Conservation (phyloP, 2,329 filamentous ascomycete genomes). For the Kalmusia sp. region DNA sequence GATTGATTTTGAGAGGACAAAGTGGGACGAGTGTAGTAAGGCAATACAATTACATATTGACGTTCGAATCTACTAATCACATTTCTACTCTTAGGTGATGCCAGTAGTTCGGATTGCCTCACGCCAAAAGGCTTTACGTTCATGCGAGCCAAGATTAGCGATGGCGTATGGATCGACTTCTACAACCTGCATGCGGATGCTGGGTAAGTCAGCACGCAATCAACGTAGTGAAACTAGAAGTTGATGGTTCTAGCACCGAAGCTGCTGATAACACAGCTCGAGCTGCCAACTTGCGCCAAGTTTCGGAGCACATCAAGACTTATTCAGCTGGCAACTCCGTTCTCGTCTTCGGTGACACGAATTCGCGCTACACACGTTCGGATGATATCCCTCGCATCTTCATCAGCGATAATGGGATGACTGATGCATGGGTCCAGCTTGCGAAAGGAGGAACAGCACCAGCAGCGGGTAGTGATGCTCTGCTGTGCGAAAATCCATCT, state of each 20-base stretch:
- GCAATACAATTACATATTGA: background rate
- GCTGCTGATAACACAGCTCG: conserved; percentile 62
- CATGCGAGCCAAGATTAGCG: conserved; percentile 64
- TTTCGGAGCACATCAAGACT: conserved; percentile 63
- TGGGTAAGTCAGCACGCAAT: conserved; percentile 52
- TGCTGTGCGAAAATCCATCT: conserved; percentile 65
- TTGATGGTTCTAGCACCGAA: conserved; percentile 46
- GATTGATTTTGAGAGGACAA: conserved; percentile 62
- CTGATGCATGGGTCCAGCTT: conserved; percentile 67
- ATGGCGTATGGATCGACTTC: conserved; percentile 65
- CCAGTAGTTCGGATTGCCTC: conserved; percentile 65
- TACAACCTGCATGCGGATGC: conserved; percentile 75
- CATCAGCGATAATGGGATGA: conserved; percentile 59
- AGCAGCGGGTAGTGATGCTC: background rate
- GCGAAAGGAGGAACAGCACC: conserved; percentile 21
- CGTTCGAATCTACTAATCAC: background rate
- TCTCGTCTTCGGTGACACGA: conserved; percentile 70
- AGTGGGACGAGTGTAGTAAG: conserved; percentile 65
- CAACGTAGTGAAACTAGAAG: background rate
- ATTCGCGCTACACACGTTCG: conserved; percentile 67
- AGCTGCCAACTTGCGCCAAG: conserved; percentile 65
- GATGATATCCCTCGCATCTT: conserved; percentile 62
- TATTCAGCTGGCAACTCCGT: conserved; percentile 68
- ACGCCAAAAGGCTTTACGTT: conserved; percentile 75
- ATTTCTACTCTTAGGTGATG: background rate